A percentile compares a stretch with the other conserved stretches of the same genome.
Evolutionary conservation across 129 eudicot genomes (phyloP).

Genomic region (Saussurea involucrata): DNA sequence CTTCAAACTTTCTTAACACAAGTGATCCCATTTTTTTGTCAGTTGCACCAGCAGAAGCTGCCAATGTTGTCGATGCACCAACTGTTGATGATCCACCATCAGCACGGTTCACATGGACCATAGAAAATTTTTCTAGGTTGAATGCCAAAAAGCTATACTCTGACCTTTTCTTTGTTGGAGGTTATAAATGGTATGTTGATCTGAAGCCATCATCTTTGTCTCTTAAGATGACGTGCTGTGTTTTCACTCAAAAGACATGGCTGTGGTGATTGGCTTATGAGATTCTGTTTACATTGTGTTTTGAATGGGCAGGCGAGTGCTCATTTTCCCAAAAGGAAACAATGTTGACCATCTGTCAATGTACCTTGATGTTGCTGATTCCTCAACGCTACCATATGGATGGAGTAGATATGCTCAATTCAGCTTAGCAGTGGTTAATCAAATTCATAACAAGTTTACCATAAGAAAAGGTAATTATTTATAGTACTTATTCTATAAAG

Average conservation of each 20-base stretch:
- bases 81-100: conserved; percentile 74
- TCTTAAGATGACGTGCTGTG: not conserved
- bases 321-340: conserved; percentile 85
- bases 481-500: not conserved
- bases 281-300: conserved; percentile 10
- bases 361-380: conserved; percentile 92
- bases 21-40: not conserved
- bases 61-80: conserved; percentile 53
- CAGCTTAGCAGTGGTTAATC: conserved; percentile 77
- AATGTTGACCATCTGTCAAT: conserved; percentile 80
- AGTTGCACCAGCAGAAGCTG: conserved; percentile 60
- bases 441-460: conserved; percentile 52
- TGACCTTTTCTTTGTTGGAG: conserved; percentile 69
- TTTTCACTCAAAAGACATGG: not conserved
- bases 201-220: not conserved
- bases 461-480: conserved; percentile 63
- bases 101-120: conserved; percentile 80
- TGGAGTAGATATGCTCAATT: conserved; percentile 91
- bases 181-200: conserved; percentile 78
- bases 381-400: conserved; percentile 65
- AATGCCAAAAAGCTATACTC: conserved; percentile 63
- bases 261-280: conserved; percentile 4
- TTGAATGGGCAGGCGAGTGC: conserved; percentile 59
- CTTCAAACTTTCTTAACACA: not conserved
- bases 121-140: conserved; percentile 67